Conservation (phyloP, 257 asterid genomes). For the Capsicum baccatum region DNA sequence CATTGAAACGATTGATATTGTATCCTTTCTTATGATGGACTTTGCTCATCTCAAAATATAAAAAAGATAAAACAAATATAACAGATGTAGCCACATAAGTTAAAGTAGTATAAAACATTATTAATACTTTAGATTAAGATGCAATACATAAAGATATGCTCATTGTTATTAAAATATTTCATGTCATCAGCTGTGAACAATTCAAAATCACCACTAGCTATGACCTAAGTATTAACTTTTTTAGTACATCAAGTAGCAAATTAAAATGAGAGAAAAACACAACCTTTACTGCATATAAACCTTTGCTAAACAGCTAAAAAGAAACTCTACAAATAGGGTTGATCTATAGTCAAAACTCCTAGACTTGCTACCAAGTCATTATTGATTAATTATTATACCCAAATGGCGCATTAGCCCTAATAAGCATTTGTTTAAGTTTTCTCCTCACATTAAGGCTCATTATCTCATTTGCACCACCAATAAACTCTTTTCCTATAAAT, state of each 20-base stretch:
- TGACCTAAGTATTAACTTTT: not conserved
- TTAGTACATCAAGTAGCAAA: not conserved
- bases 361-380: too few species aligned
- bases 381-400: not conserved
- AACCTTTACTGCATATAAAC: too few species aligned
- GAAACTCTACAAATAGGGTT: not conserved
- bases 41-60: too few species aligned
- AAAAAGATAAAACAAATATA: too few species aligned
- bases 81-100: too few species aligned
- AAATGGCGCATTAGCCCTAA: not conserved
- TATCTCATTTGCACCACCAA: too few species aligned
- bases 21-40: too few species aligned
- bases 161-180: not conserved
- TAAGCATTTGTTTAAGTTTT: not conserved
- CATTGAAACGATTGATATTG: not conserved
- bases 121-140: too few species aligned
- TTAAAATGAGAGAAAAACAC: not conserved
- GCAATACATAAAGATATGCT: not conserved
- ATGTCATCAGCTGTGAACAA: not conserved
- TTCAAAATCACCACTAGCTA: not conserved
- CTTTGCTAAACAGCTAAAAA: not conserved
- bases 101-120: too few species aligned
- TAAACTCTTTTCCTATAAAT: too few species aligned
- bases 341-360: not conserved
- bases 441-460: not conserved